Percentiles rank a stretch among this genome's conserved stretches.
phyloP scores from a whole-genome alignment of 1,284 basidiomycete genomes.

The Trametes hirsuta region DNA sequence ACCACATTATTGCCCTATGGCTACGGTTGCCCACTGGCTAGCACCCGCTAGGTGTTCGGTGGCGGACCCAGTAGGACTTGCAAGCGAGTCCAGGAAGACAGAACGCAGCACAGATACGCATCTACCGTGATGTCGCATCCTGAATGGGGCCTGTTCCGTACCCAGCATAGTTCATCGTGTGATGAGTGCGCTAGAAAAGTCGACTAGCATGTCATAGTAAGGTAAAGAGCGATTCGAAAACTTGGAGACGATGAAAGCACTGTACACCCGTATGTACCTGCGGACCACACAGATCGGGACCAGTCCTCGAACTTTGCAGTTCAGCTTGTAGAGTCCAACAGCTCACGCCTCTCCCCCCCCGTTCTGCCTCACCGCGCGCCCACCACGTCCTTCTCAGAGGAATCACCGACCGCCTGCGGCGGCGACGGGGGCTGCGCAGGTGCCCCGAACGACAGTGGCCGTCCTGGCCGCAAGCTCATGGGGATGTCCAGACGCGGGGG shows the following conservation, averaged over 20 bases:
- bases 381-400: background rate
- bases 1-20: no score
- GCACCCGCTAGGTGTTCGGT: no score
- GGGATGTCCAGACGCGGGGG: conserved; percentile 18
- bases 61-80: no score
- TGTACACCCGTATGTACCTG: background rate
- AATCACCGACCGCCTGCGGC: background rate
- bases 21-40: no score
- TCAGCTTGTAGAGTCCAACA: background rate
- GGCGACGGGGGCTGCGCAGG: background rate
- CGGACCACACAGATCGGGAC: background rate
- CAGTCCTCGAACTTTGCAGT: background rate
- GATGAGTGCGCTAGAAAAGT: no score
- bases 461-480: conserved; percentile 13
- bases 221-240: background rate
- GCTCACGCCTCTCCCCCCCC: no score
- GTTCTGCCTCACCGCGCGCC: background rate
- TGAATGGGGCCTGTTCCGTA: no score
- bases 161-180: no score
- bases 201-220: background rate
- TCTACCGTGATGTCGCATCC: no score
- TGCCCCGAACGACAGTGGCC: background rate
- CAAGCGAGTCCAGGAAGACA: no score
- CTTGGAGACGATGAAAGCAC: background rate
- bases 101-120: no score